Base-by-base conservation (phyloP, 257 asterid species). In the Echium plantagineum region DNA sequence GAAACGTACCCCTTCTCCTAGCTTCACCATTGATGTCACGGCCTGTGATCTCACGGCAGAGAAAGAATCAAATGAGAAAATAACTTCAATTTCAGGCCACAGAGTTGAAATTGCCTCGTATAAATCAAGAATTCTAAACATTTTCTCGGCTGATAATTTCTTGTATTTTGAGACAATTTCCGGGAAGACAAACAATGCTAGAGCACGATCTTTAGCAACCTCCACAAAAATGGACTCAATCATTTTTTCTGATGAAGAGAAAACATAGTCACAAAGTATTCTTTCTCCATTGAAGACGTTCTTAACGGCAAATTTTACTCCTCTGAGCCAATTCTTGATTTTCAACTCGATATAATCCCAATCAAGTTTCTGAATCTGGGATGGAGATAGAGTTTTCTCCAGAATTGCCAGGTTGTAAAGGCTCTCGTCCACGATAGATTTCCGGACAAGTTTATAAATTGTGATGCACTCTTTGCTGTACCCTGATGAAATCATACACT, bases 391-490 rank as follows among this genome's bases (percentile, higher is more conserved):
- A 8, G 75, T 48, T 52, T 83, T 83, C 48, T 87, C 87, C n/a
- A 90, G 77, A 16, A 90, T 76, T 28, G 94, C 94, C 15, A 90
- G 62, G 55, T 75, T 70, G 58, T 87, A 83, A 56, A 90, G 10
- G n/a, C 86, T 61, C 78, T 90, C 97, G 20, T 87, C 97, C 16
- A 87, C 65, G 0, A 87, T 76, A 32, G 97, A 90, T 68, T 73
- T 81, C 12, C 97, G 69, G 47, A 77, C 68, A 31, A 85, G 71
- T 42, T 75, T 78, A 72, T 90, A 90, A 20, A 90, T 74, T 7
- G 52, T 63, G 0, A 80, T 77, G 46, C 95, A 89, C 56, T 89
- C 97, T 61, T 72, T 86, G 0, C 74, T 89, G 18, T 89, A 83
- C 0, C 97, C 95, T 21, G 83, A 72, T 0, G 78, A 69, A 48